These are phyloP conservation scores for Phytopythium mirpurense DNA, from an alignment of 352 stramenopile species.

Conservation along the genomic window DNA sequence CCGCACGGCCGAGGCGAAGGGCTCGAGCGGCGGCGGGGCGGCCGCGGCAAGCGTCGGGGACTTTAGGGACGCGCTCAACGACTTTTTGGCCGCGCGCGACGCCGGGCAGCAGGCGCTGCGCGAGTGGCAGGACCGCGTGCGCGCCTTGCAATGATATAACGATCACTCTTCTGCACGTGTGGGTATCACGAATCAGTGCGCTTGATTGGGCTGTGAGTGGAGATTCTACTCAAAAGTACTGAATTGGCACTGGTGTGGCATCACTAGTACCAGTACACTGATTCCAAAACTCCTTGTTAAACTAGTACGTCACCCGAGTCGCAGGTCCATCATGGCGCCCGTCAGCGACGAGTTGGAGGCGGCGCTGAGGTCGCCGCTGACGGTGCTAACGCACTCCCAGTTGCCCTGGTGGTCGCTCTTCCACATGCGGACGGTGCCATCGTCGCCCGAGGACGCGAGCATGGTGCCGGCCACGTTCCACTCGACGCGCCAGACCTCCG, in stretches of 20 bases:
- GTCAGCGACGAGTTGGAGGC: neutral
- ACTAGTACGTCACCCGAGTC: slow-evolving; percentile 13
- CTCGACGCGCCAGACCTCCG: slow-evolving; percentile 93
- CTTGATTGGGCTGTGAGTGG: no score
- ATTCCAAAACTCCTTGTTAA: no score
- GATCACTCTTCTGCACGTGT: no score
- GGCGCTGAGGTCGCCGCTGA: slow-evolving; percentile 63
- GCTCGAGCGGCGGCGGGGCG: slow-evolving; percentile 27
- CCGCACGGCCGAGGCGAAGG: slow-evolving; percentile 36
- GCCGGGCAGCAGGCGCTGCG: slow-evolving; percentile 34
- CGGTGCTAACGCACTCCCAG: slow-evolving; percentile 90
- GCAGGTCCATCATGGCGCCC: slow-evolving; percentile 20
- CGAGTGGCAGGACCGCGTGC: slow-evolving; percentile 39
- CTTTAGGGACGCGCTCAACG: slow-evolving; percentile 74
- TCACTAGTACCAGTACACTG: no score
- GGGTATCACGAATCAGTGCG: no score
- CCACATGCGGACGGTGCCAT: slow-evolving; percentile 94
- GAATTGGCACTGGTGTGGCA: no score
- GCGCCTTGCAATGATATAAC: slow-evolving; percentile 15
- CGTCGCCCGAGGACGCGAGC: slow-evolving; percentile 91
- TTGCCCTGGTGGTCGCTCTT: slow-evolving; percentile 90
- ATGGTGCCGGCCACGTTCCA: slow-evolving; percentile 97
- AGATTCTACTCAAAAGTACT: no score
- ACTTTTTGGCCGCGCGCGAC: slow-evolving; percentile 51
- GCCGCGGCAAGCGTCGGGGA: slow-evolving; percentile 52